A percentile compares a stretch with the other conserved stretches of the same genome.
These are phyloP conservation scores for Gelatoporia subvermispora DNA, from an alignment of 768 basidiomycete genomes.

Conservation along the genomic window DNA sequence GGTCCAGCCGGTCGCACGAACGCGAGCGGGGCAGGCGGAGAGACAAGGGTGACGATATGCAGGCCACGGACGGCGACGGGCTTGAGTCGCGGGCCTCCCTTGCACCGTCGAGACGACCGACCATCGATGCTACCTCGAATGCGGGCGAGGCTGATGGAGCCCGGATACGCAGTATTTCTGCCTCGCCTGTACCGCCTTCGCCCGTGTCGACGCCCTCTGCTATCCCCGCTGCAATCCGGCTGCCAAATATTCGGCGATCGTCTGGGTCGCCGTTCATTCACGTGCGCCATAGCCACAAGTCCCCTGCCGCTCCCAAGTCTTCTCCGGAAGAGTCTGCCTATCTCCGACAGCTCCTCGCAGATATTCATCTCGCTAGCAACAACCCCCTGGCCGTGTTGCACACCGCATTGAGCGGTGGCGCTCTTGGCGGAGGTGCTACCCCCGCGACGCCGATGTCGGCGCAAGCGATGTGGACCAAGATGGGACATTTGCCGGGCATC, in stretches of 20 bases:
- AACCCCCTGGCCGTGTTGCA: constrained; percentile 50
- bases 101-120: constrained; percentile 2
- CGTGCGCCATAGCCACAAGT: constrained; percentile 16
- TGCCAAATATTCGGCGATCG: constrained; percentile 1
- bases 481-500: constrained; percentile 49
- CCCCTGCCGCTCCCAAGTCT: constrained; percentile 50
- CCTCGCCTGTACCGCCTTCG: constrained; percentile 1
- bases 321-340: constrained; percentile 58
- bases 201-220: constrained; percentile 1
- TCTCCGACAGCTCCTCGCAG: constrained; percentile 63
- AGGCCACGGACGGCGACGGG: constrained; percentile 1
- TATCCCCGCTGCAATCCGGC: not conserved
- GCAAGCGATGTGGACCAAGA: constrained; percentile 38
- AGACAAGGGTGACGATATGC: constrained; percentile 26
- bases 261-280: constrained; percentile 2
- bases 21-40: constrained; percentile 19
- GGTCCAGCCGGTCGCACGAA: constrained; percentile 16
- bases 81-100: constrained; percentile 5
- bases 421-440: constrained; percentile 9
- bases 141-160: constrained; percentile 7
- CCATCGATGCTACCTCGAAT: constrained; percentile 5
- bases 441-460: constrained; percentile 27
- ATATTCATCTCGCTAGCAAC: constrained; percentile 42
- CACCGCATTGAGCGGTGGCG: constrained; percentile 17
- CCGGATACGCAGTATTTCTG: not conserved